Conservation (phyloP, 2,329 filamentous ascomycete species). For the Thelonectria discophora region DNA sequence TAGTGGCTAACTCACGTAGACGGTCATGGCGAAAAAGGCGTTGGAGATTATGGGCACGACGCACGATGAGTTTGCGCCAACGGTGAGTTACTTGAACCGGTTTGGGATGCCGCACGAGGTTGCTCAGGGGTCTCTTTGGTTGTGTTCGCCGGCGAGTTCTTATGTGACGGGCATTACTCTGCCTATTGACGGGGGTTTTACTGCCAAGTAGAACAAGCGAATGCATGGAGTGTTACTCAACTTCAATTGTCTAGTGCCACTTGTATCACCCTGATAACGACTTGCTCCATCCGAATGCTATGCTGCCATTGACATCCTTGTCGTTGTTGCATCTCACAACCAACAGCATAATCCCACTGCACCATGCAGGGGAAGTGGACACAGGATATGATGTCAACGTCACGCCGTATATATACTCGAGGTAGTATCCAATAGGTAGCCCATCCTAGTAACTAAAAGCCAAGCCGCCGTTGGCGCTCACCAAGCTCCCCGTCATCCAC, state of each 20-base stretch:
- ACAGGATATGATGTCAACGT: too few relatives aligned
- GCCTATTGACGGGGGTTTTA: constrained; percentile 27
- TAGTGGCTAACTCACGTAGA: constrained; percentile 16
- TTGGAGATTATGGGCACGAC: constrained; percentile 34
- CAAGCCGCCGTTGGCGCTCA: constrained; percentile 67
- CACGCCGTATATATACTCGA: too few relatives aligned
- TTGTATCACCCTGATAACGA: too few relatives aligned
- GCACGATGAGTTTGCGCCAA: constrained; percentile 31
- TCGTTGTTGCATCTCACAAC: background rate
- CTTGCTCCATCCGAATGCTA: too few relatives aligned
- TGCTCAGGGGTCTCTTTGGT: constrained; percentile 27
- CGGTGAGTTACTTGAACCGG: constrained; percentile 27
- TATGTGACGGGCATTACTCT: constrained; percentile 28
- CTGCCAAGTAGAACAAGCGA: constrained; percentile 16
- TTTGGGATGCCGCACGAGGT: constrained; percentile 30
- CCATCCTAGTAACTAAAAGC: constrained; percentile 16
- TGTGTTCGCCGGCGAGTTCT: constrained; percentile 22
- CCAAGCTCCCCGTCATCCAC: constrained; percentile 72
- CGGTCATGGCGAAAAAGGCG: constrained; percentile 28
- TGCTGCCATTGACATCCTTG: too few relatives aligned
- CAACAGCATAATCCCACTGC: background rate
- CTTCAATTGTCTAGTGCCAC: background rate
- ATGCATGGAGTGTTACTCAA: background rate
- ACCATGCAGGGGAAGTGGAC: too few relatives aligned
- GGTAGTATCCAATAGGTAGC: background rate